Base-by-base conservation (phyloP, 768 basidiomycete species). In the Dioszegia hungarica region DNA sequence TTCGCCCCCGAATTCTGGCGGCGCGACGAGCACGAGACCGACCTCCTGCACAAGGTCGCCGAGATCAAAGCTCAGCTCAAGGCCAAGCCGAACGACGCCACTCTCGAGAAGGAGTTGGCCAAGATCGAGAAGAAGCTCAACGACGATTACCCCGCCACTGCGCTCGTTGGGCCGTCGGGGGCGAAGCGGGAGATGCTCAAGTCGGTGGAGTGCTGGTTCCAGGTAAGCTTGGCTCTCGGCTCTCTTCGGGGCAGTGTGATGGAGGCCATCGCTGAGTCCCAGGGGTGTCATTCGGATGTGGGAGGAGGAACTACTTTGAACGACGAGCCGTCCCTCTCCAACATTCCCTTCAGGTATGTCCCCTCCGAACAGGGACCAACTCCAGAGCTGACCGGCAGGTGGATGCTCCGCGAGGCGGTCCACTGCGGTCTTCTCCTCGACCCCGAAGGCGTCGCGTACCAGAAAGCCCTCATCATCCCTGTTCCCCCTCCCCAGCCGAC, bases 1-100 rank as follows among this genome's bases (percentile, higher is more conserved):
- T 73, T 70, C 58, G 54, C 59, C 28, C 64, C 63, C 17, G 66
- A 61, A 19, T 62, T 56, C 41, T 56, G 63, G 12, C 54, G 45
- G 17, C 53, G 41, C 3, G 56, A 55, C 41, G 39, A 37, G 28
- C 33, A 56, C 17, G 57, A 50, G 28, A 8, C 39, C 22, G 22
- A 14, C n/a, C 27, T 47, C 45, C 27, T 29, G 25, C 9, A 20
- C 28, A 10, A 28, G 19, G 6, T 29, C 45, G 25, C 12, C 20
- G 5, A 15, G 33, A 17, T 39, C 14, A 34, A 20, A 11, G 19
- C 28, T 2, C 34, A 20, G 36, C 37, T 19, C 20, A n/a, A 17
- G 2, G 15, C 14, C n/a, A 25, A 29, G n/a, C 28, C 25, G 38
- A 28, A 25, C 9, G 39, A 40, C 39, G 22, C 19, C n/a, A 17